Conservation (phyloP, 257 asterid species). For the Dorcoceras hygrometricum region DNA sequence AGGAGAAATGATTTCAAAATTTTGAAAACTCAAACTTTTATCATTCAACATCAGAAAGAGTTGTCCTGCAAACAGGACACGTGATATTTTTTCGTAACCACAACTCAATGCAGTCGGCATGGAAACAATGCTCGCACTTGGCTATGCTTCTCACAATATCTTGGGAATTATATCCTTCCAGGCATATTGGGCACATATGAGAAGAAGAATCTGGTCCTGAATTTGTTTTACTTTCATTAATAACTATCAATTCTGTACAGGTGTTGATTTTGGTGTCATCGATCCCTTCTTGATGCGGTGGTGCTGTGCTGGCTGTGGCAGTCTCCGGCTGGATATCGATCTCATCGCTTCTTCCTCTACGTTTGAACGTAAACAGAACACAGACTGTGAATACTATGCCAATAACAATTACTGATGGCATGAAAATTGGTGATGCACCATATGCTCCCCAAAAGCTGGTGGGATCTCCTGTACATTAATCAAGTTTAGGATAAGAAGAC, state of each 20-base stretch:
- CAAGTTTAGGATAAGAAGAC: background rate
- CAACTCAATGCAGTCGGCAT: slow-evolving; percentile 27
- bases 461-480: slow-evolving; percentile 13
- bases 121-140: slow-evolving; percentile 31
- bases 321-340: slow-evolving; percentile 7
- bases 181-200: slow-evolving; percentile 26
- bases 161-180: slow-evolving; percentile 15
- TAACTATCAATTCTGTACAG: slow-evolving; percentile 17
- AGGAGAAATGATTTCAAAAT: background rate
- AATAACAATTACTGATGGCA: slow-evolving; percentile 17
- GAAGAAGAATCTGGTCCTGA: slow-evolving; percentile 15
- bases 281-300: slow-evolving; percentile 9
- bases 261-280: slow-evolving; percentile 13
- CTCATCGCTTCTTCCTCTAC: background rate
- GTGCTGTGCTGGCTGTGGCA: background rate
- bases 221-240: slow-evolving; percentile 22
- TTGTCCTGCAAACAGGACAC: slow-evolving; percentile 35
- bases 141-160: slow-evolving; percentile 27
- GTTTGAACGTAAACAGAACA: slow-evolving; percentile 3
- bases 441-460: slow-evolving; percentile 14
- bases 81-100: slow-evolving; percentile 27
- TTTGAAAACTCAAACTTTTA: slow-evolving; percentile 3
- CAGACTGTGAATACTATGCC: slow-evolving; percentile 12
- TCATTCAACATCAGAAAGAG: background rate
- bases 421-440: slow-evolving; percentile 5